Conservation (phyloP, 2,329 filamentous ascomycete genomes). For the Chlorencoelia australis region DNA sequence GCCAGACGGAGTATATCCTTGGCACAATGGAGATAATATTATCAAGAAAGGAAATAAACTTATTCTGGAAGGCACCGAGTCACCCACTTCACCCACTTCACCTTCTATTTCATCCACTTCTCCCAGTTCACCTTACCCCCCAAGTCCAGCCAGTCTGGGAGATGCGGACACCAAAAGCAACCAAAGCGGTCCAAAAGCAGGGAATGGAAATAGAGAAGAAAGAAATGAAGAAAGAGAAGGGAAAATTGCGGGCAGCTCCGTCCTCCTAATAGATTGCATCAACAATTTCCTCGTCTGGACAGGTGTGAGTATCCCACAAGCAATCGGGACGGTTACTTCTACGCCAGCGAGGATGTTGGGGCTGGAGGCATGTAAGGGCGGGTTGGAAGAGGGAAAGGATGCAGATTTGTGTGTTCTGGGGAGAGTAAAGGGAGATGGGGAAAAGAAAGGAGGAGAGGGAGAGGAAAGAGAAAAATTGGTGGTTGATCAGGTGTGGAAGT, state of each 20-base stretch:
- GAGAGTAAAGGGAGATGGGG: conserved; percentile 35
- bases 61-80: conserved; percentile 66
- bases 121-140: too few species aligned
- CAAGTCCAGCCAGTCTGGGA: too few species aligned
- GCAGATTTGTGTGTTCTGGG: conserved; percentile 61
- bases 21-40: conserved; percentile 64
- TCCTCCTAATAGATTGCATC: conserved; percentile 70
- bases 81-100: too few species aligned
- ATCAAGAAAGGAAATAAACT: conserved; percentile 64
- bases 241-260: conserved; percentile 66
- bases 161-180: too few species aligned
- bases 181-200: too few species aligned
- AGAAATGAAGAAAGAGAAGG: too few species aligned
- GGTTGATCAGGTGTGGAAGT: conserved; percentile 18
- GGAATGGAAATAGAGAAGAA: too few species aligned
- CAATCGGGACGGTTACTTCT: conserved; percentile 61
- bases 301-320: conserved; percentile 55
- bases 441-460: too few species aligned
- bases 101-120: too few species aligned
- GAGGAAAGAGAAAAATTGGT: conserved; percentile 38
- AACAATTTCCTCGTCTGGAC: conserved; percentile 74
- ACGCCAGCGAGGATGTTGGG: conserved; percentile 73
- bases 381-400: conserved; percentile 50
- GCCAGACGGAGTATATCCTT: conserved; percentile 74
- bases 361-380: conserved; percentile 56